Conservation (phyloP, 225 moss, liverwort and hornwort species). For the Rhytidiadelphus loreus region DNA sequence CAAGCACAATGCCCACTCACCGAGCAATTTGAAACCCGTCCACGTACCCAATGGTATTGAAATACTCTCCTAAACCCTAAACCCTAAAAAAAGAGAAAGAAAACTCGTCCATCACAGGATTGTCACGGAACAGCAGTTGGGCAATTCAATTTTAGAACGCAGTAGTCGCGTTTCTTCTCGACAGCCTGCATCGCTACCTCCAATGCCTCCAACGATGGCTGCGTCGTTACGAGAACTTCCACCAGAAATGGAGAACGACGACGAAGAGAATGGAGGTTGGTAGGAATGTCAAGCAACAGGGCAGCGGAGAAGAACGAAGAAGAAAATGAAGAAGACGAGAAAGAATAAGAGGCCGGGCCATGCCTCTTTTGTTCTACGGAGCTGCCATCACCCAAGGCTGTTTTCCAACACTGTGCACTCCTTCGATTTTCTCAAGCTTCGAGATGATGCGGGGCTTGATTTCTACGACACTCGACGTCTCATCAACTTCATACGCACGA, state of each 20-base stretch:
- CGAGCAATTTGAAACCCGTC: too few relatives aligned
- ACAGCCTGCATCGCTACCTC: background rate
- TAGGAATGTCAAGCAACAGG: background rate
- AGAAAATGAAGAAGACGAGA: background rate
- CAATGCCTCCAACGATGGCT: background rate
- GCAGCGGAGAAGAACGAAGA: background rate
- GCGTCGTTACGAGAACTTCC: background rate
- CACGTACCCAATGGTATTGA: background rate
- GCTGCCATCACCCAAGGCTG: constrained; percentile 13
- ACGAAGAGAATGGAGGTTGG: background rate
- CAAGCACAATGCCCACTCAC: background rate
- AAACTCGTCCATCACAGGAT: background rate
- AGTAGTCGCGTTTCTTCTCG: background rate
- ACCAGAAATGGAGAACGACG: background rate
- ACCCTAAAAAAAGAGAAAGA: too few relatives aligned
- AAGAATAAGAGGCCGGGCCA: constrained; percentile 4
- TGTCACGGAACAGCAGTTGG: background rate
- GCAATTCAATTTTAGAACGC: background rate
- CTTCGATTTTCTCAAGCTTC: constrained; percentile 45
- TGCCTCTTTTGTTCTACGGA: constrained; percentile 43
- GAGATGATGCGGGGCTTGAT: constrained; percentile 16
- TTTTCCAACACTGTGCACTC: constrained; percentile 48
- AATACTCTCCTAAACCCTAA: background rate
- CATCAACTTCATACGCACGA: constrained; percentile 38
- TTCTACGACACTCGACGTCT: constrained; percentile 53